phyloP scores from a whole-genome alignment of 352 stramenopile species.

The Phytophthora vignae region DNA sequence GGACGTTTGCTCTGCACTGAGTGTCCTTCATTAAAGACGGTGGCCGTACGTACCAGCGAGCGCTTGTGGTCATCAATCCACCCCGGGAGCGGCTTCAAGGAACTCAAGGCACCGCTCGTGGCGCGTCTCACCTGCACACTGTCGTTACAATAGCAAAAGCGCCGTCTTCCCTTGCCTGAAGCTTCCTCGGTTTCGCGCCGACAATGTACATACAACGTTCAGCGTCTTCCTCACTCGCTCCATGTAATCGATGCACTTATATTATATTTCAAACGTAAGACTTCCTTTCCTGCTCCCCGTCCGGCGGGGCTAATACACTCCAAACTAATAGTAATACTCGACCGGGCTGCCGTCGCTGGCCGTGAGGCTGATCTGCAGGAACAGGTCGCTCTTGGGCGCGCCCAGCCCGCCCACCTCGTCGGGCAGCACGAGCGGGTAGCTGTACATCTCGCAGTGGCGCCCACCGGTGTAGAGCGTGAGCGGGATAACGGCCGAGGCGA shows the following conservation, averaged over 20 bases:
- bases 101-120: background rate
- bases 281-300: constrained; percentile 1
- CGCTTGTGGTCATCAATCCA: constrained; percentile 12
- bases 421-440: constrained; percentile 74
- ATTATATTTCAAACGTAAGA: background rate
- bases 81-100: constrained; percentile 15
- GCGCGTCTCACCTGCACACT: constrained; percentile 19
- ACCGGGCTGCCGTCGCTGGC: constrained; percentile 58
- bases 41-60: constrained; percentile 12
- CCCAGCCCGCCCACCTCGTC: constrained; percentile 56
- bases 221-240: constrained; percentile 3
- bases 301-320: constrained; percentile 29
- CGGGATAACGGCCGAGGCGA: constrained; percentile 74
- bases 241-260: no score
- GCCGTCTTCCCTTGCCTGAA: background rate
- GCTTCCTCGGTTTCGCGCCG: constrained; percentile 2
- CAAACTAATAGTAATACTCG: constrained; percentile 52
- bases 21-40: constrained; percentile 22
- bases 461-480: constrained; percentile 65
- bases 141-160: background rate
- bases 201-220: background rate
- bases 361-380: constrained; percentile 70
- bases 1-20: background rate
- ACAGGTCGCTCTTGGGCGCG: constrained; percentile 62
- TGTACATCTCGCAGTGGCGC: constrained; percentile 71